Conservation (phyloP, 345 rosid genomes). For the Rubroshorea leprosula region DNA sequence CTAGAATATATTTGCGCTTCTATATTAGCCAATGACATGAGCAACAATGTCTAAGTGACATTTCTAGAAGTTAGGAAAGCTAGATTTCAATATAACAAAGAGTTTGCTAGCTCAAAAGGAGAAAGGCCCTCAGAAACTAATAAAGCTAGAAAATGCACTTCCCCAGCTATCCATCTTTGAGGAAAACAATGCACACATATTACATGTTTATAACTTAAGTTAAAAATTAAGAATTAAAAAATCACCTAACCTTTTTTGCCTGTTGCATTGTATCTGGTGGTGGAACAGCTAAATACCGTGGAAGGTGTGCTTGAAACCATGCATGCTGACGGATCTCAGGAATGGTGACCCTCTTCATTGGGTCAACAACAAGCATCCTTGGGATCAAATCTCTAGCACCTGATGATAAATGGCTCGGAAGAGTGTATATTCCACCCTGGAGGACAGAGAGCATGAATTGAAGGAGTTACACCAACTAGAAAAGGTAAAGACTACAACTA, state of each 20-base stretch:
- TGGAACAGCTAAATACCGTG: constrained; percentile 83
- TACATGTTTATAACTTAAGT: too few species aligned
- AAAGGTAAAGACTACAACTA: not conserved
- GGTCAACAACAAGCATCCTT: constrained; percentile 91
- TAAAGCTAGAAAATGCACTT: too few species aligned
- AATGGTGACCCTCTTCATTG: constrained; percentile 80
- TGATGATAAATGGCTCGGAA: constrained; percentile 84
- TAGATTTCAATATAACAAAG: too few species aligned
- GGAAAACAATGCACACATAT: too few species aligned
- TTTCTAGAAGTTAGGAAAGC: too few species aligned
- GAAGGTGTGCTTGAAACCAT: constrained; percentile 88
- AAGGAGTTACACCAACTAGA: not conserved
- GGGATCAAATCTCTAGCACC: constrained; percentile 93
- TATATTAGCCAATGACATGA: too few species aligned
- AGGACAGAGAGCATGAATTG: constrained; percentile 5
- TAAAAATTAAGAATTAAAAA: too few species aligned
- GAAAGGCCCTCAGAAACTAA: too few species aligned
- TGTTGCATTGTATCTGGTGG: constrained; percentile 77
- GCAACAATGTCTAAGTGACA: too few species aligned
- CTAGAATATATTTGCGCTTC: too few species aligned
- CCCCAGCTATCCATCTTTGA: too few species aligned
- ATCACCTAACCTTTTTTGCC: constrained; percentile 56
- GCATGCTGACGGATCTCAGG: constrained; percentile 85
- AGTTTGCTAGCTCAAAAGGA: too few species aligned
- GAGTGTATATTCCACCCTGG: constrained; percentile 87